Evolutionary conservation across 179 eudicot species (phyloP), one percentile per base, ranked within the genome.

Genomic region (Pouteria campechiana): DNA sequence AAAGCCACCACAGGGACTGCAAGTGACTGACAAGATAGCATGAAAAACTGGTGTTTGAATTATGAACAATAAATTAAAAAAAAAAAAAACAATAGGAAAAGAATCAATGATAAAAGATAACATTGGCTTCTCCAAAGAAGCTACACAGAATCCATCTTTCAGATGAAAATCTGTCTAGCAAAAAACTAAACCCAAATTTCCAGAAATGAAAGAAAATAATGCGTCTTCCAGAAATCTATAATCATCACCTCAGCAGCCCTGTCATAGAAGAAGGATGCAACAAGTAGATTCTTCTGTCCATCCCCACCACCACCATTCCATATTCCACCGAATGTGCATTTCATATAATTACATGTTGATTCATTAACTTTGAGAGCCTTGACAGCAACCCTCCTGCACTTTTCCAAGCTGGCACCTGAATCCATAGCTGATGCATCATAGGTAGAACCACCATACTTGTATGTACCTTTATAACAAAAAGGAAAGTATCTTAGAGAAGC

Each of bases 261-360:
- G 46, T 90, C 98, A 41, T 72, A 90, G 83, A 90, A 90, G 50
- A 90, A 90, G 2, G 98, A 90, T 33, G 98, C 98, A 50, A 90
- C 94, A 60, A 78, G 86, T 18, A 90, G 48, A 60, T 81, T 76
- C 68, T 75, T 79, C 57, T 79, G 96, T 24, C 98, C 98, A 54
- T 75, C 88, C 9, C 98, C 96, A 17, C 92, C 78, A 8, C 98
- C 98, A 40, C 96, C 95, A 46, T 72, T 86, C 98, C 98, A 90
- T 12, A 90, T 61, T 30, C 92, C 98, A 19, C 82, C 90, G 55
- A 90, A 90, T 5, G 96, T 81, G 73, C 98, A 90, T 50, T 86
- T 81, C 94, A 76, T 82, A 64, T 90, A 87, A 17, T 80, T 72
- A 41, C 98, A 90, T 24, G 81, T 70, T 40, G 83, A 54, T 58